Evolutionary conservation across 805 yeast genomes (phyloP).

Genomic region (Hanseniaspora singularis): DNA sequence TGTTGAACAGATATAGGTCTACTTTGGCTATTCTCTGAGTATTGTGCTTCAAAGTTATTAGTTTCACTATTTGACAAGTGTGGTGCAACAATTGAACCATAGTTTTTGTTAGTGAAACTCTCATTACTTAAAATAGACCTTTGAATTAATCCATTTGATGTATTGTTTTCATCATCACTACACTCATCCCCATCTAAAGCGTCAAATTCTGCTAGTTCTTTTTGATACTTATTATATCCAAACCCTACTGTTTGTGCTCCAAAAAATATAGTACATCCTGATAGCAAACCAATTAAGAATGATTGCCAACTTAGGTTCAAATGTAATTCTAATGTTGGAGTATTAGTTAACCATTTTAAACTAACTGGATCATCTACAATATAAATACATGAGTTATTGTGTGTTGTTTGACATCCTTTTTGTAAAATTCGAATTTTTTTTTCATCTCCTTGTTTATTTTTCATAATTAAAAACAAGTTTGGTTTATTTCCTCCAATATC

Average conservation of each 20-base stretch:
- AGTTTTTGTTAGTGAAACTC: not conserved
- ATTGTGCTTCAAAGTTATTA: conserved; percentile 9
- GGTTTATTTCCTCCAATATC: conserved; percentile 31
- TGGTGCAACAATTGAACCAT: not conserved
- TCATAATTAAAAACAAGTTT: conserved; percentile 23
- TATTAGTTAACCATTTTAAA: conserved; percentile 44
- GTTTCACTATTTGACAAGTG: not conserved
- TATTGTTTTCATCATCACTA: not conserved
- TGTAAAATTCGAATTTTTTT: conserved; percentile 48
- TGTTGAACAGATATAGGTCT: conserved; percentile 11
- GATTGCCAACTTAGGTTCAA: conserved; percentile 58
- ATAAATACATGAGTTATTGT: conserved; percentile 41
- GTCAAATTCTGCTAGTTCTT: conserved; percentile 1
- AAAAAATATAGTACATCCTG: conserved; percentile 41
- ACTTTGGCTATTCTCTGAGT: conserved; percentile 14
- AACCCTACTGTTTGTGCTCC: conserved; percentile 30
- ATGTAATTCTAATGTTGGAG: conserved; percentile 36
- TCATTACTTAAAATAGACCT: not conserved
- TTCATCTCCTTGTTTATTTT: conserved; percentile 30
- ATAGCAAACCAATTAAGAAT: conserved; percentile 50
- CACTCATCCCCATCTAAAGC: not conserved
- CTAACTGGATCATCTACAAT: conserved; percentile 57
- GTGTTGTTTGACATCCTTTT: conserved; percentile 46
- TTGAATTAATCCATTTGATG: no score
- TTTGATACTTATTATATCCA: conserved; percentile 20